Evolutionary conservation across 106 monocot genomes (phyloP), one percentile per base, ranked within the genome.

Genomic region (Platanthera guangdongensis): DNA sequence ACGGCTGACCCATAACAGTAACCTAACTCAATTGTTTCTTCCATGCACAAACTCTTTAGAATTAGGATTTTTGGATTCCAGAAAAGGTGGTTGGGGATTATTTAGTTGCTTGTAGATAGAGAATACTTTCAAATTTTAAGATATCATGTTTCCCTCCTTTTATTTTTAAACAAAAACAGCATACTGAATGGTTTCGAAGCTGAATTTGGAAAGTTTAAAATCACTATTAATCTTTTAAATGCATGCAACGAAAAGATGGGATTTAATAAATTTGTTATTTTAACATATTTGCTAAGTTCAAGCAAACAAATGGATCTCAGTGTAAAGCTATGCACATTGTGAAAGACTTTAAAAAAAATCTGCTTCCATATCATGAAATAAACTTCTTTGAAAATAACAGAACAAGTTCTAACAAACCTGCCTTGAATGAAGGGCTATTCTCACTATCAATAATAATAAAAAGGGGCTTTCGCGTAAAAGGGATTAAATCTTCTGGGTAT

Each of bases 391-490:
- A 70, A 15, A 48, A 47, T 15, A 51, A 19, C 8, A 51, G 11
- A 14, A 67, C 65, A 86, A 90, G 90, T 96, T 88, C 78, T 91
- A 83, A 97, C 97, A 87, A 97, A 94, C 97, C 91, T 94, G 97
- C 97, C 94, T 97, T 97, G 94, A 97, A 97, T 86, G 94, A 89
- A 73, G 85, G 83, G 78, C 94, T 97, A 77, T 71, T 91, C 64
- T 94, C 91, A 78, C 97, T 92, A 75, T 97, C 97, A 69, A 94
- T 81, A 75, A 97, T 82, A 73, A 97, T 81, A 83, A 97, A 94
- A 80, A 97, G 91, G 46, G 97, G 97, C 73, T 67, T 89, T 81
- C 94, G 85, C 18, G 97, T 97, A 77, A 97, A 97, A 12, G 97
- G 91, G 80, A 97, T 83, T 49, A 97, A 78, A 88, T 97, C 94